Evolutionary conservation across 2,329 filamentous ascomycete genomes (phyloP).

Genomic region (Xenoacremonium recifei): DNA sequence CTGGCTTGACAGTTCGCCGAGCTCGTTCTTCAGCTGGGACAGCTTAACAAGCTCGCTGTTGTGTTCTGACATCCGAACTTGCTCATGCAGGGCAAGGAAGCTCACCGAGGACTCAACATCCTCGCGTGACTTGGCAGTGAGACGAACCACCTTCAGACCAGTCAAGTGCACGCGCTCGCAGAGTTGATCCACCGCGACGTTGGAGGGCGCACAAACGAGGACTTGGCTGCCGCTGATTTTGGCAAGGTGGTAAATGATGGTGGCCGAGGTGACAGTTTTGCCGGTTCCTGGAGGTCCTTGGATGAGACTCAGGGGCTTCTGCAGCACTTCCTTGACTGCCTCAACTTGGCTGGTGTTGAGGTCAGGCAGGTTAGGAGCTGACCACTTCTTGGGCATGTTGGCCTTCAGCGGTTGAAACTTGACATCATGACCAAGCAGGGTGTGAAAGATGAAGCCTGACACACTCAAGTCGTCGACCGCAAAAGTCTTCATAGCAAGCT

Average conservation of each 20-base stretch:
- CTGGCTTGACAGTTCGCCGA: conserved; percentile 88
- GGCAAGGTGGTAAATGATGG: conserved; percentile 95
- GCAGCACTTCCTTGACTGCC: conserved; percentile 91
- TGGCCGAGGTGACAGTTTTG: conserved; percentile 97
- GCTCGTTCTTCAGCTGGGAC: conserved; percentile 85
- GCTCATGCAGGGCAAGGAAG: conserved; percentile 92
- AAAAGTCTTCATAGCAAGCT: conserved; percentile 98
- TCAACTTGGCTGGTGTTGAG: conserved; percentile 94
- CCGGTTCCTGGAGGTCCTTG: conserved; percentile 96
- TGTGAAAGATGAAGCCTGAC: conserved; percentile 98
- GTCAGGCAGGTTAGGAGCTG: conserved; percentile 88
- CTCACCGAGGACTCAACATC: conserved; percentile 98
- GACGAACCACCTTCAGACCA: conserved; percentile 91
- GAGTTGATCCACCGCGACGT: conserved; percentile 96
- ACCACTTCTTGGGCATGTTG: conserved; percentile 94
- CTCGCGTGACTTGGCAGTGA: conserved; percentile 98
- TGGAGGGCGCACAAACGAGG: conserved; percentile 93
- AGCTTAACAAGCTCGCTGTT: conserved; percentile 92
- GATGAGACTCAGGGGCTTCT: conserved; percentile 91
- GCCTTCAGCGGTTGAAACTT: conserved; percentile 94
- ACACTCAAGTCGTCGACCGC: conserved; percentile 98
- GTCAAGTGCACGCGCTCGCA: conserved; percentile 96
- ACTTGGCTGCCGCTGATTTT: conserved; percentile 95
- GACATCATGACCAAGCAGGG: conserved; percentile 91
- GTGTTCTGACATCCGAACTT: conserved; percentile 95